A percentile compares a stretch with the other conserved stretches of the same genome.
phyloP scores from a whole-genome alignment of 768 basidiomycete genomes.

The Pleurotus ostreatus region DNA sequence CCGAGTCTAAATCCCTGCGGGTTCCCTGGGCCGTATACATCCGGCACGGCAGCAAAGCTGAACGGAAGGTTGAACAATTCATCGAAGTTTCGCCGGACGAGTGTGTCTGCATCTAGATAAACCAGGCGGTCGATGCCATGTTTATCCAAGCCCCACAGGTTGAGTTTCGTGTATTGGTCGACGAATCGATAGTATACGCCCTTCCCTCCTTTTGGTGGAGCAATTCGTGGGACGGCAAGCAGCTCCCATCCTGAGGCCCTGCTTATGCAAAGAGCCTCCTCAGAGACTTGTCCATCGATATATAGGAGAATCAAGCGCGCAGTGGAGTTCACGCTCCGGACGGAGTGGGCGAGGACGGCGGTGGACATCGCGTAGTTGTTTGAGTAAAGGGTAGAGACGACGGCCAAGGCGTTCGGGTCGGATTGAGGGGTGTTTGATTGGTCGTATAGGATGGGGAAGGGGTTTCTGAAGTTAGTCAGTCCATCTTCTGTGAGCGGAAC shows the following conservation, averaged over 20 bases:
- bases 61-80: constrained; percentile 39
- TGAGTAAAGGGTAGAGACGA: constrained; percentile 24
- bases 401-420: constrained; percentile 12
- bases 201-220: constrained; percentile 32
- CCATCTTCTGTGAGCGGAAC: neutral
- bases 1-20: constrained; percentile 26
- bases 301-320: constrained; percentile 24
- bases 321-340: constrained; percentile 18
- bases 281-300: constrained; percentile 29
- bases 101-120: constrained; percentile 41
- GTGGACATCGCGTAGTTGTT: constrained; percentile 24
- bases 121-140: constrained; percentile 26
- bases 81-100: constrained; percentile 37
- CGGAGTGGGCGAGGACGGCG: constrained; percentile 25
- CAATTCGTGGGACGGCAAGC: constrained; percentile 28
- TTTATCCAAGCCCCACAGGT: constrained; percentile 33
- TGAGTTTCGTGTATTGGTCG: constrained; percentile 42
- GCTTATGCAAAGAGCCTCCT: constrained; percentile 33
- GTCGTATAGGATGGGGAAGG: constrained; percentile 13
- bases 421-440: neutral
- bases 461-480: constrained; percentile 8
- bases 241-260: constrained; percentile 34
- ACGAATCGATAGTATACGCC: constrained; percentile 30
- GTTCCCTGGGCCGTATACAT: constrained; percentile 23
- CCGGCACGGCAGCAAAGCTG: constrained; percentile 37